These are phyloP conservation scores for Diatrype stigma DNA, from an alignment of 2,329 filamentous ascomycete species.

Conservation along the genomic window DNA sequence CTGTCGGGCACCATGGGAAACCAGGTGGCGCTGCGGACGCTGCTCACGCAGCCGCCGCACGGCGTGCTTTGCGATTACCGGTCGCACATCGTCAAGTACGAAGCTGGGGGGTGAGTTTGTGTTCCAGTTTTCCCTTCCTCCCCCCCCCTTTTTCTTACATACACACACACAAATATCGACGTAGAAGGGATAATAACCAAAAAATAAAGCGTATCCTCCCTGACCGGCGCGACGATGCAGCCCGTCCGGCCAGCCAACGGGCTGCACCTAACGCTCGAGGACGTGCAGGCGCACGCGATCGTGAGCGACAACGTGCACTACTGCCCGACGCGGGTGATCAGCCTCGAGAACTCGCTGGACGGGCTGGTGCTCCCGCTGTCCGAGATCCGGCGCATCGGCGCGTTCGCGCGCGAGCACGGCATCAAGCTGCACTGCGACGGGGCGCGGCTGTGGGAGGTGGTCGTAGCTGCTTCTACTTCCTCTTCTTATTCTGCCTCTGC, in stretches of 20 bases:
- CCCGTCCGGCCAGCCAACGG: constrained; percentile 34
- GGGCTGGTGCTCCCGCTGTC: constrained; percentile 31
- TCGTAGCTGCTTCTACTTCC: constrained; percentile 23
- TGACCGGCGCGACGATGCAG: constrained; percentile 62
- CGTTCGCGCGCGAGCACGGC: constrained; percentile 29
- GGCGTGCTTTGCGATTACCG: constrained; percentile 65
- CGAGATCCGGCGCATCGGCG: constrained; percentile 29
- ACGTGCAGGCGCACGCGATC: constrained; percentile 29
- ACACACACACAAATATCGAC: too few species aligned
- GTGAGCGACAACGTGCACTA: constrained; percentile 39
- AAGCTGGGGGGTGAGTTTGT: constrained; percentile 40
- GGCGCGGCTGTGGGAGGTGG: constrained; percentile 49
- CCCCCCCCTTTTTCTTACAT: neutral
- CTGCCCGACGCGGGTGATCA: constrained; percentile 37
- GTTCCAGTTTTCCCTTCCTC: neutral
- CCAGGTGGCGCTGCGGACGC: constrained; percentile 67
- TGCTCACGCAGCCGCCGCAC: constrained; percentile 67
- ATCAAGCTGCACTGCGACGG: constrained; percentile 48
- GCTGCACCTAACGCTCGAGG: constrained; percentile 39
- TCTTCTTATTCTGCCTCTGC: too few species aligned
- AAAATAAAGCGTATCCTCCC: constrained; percentile 52
- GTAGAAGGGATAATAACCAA: too few species aligned
- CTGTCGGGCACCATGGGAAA: constrained; percentile 81
- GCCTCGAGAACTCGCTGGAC: constrained; percentile 37
- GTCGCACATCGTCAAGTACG: constrained; percentile 62